These are phyloP conservation scores for Theileria parva DNA, from an alignment of 169 alveolate species.

Conservation along the genomic window DNA sequence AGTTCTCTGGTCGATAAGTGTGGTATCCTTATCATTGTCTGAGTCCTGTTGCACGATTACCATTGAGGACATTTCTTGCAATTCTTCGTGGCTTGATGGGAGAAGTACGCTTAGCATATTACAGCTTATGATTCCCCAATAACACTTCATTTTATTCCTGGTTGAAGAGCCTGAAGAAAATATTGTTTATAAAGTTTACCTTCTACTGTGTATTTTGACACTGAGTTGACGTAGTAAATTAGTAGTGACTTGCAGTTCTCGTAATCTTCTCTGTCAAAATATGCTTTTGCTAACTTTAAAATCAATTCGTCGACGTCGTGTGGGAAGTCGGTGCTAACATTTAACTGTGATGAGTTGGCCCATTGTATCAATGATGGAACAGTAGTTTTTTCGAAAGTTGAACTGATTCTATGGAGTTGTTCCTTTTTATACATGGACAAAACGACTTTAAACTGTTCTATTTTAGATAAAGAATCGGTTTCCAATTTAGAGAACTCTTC, in stretches of 20 bases:
- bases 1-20: constrained; percentile 64
- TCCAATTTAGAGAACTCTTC: constrained; percentile 54
- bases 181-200: constrained; percentile 15
- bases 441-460: constrained; percentile 70
- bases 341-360: constrained; percentile 50
- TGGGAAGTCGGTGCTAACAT: constrained; percentile 49
- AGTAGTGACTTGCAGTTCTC: constrained; percentile 68
- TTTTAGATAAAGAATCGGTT: constrained; percentile 34
- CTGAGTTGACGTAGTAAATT: constrained; percentile 69
- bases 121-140: constrained; percentile 78
- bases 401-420: constrained; percentile 68
- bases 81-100: constrained; percentile 52
- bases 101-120: constrained; percentile 61
- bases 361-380: constrained; percentile 70
- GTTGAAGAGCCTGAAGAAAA: constrained; percentile 50
- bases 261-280: constrained; percentile 74
- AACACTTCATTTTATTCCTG: constrained; percentile 70
- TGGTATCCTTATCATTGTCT: constrained; percentile 61
- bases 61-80: constrained; percentile 53
- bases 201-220: constrained; percentile 72
- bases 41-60: constrained; percentile 37
- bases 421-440: constrained; percentile 66
- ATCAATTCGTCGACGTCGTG: constrained; percentile 66
- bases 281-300: constrained; percentile 71
- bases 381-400: constrained; percentile 67